A percentile compares a stretch with the other conserved stretches of the same genome.
Conservation (phyloP, 805 yeast species). For the Saturnispora sanitii region DNA sequence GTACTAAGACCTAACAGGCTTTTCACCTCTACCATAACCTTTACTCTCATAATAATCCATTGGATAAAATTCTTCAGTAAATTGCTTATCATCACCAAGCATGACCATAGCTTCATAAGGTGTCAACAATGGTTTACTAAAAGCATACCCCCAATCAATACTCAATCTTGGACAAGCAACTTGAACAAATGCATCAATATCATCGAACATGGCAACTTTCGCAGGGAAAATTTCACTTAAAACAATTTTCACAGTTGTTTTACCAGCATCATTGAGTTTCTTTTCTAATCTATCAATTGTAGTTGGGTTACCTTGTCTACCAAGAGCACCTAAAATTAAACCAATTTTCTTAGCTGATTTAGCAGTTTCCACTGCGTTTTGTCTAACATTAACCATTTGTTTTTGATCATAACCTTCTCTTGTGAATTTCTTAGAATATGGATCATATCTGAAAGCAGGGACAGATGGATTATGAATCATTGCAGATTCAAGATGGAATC, state of each 20-base stretch:
- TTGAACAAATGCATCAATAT: constrained; percentile 90
- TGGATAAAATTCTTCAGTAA: constrained; percentile 65
- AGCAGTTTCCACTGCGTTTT: constrained; percentile 64
- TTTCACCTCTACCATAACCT: constrained; percentile 84
- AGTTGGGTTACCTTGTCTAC: constrained; percentile 84
- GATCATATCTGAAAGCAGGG: constrained; percentile 91
- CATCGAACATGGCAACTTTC: constrained; percentile 84
- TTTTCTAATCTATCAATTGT: constrained; percentile 62
- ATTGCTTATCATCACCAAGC: constrained; percentile 59
- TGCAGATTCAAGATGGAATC: constrained; percentile 90
- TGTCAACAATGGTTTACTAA: constrained; percentile 79
- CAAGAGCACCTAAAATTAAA: constrained; percentile 82
- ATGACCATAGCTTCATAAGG: constrained; percentile 96
- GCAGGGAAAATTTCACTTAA: constrained; percentile 90
- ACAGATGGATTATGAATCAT: constrained; percentile 95
- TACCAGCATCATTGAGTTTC: constrained; percentile 43
- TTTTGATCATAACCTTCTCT: constrained; percentile 80
- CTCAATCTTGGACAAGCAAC: constrained; percentile 95
- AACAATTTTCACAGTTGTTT: constrained; percentile 68
- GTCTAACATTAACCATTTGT: constrained; percentile 65
- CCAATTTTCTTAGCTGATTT: constrained; percentile 58
- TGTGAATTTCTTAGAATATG: constrained; percentile 86
- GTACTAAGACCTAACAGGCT: constrained; percentile 37
- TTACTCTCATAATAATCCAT: constrained; percentile 91
- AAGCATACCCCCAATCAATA: constrained; percentile 98